phyloP scores from a whole-genome alignment of 805 yeast genomes.

The Metschnikowia aberdeeniae region DNA sequence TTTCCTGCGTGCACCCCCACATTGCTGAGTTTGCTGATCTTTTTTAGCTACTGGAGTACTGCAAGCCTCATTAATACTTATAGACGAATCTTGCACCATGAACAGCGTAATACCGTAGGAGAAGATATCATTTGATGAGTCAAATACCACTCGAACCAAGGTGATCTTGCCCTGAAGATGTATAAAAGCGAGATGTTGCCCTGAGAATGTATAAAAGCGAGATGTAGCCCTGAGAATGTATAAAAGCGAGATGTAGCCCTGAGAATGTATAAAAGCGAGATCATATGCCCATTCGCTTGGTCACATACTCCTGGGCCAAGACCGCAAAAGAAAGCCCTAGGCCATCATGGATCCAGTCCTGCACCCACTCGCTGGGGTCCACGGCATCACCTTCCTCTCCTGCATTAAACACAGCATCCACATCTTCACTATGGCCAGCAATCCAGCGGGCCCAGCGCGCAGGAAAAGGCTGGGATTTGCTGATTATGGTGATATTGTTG shows the following conservation, averaged over 20 bases:
- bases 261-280: too few species aligned
- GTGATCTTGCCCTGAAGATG: too few species aligned
- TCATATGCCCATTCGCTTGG: constrained; percentile 77
- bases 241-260: too few species aligned
- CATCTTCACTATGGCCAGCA: constrained; percentile 39
- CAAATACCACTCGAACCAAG: too few species aligned
- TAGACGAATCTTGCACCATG: too few species aligned
- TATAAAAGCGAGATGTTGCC: too few species aligned
- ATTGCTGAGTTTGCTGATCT: constrained; percentile 44
- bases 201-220: too few species aligned
- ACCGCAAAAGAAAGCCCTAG: constrained; percentile 77
- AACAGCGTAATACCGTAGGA: too few species aligned
- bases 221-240: too few species aligned
- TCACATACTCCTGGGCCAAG: constrained; percentile 85
- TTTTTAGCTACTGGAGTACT: constrained; percentile 20
- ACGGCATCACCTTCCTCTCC: constrained; percentile 23
- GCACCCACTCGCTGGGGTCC: constrained; percentile 43
- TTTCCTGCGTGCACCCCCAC: constrained; percentile 34
- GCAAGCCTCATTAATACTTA: too few species aligned
- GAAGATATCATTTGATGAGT: too few species aligned
- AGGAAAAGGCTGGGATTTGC: constrained; percentile 89
- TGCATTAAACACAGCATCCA: constrained; percentile 17
- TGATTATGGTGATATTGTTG: constrained; percentile 67
- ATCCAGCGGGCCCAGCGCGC: constrained; percentile 91
- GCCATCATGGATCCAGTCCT: constrained; percentile 50